Evolutionary conservation across 129 eudicot species (phyloP).

Genomic region (sunflower (Helianthus annuus)): DNA sequence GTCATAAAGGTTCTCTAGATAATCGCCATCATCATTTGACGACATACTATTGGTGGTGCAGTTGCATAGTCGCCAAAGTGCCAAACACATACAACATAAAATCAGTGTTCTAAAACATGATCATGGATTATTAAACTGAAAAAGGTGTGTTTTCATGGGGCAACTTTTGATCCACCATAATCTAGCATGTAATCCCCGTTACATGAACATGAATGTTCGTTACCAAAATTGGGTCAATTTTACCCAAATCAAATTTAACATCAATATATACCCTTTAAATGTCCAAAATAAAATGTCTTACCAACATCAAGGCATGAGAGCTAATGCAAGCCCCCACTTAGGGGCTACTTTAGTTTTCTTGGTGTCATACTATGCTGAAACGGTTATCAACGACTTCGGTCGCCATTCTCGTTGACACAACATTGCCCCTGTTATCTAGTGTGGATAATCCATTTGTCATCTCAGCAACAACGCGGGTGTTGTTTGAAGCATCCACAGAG

Average conservation of each 20-base stretch:
- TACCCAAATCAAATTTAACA: slow-evolving; percentile 32
- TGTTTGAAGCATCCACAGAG: slow-evolving; percentile 51
- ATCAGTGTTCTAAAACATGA: slow-evolving; percentile 6
- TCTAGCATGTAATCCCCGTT: slow-evolving; percentile 30
- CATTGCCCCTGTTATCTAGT: slow-evolving; percentile 67
- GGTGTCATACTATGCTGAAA: slow-evolving; percentile 79
- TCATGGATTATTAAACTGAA: slow-evolving; percentile 40
- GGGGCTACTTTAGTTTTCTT: slow-evolving; percentile 55
- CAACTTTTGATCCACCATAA: slow-evolving; percentile 30
- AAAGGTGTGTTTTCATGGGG: slow-evolving; percentile 26
- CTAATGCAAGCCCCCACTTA: slow-evolving; percentile 70
- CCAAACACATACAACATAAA: too few relatives aligned
- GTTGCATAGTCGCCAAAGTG: too few relatives aligned
- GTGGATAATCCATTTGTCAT: slow-evolving; percentile 68
- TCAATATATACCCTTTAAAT: slow-evolving; percentile 27
- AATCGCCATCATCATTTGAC: too few relatives aligned
- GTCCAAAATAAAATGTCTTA: slow-evolving; percentile 27
- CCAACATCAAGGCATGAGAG: slow-evolving; percentile 63
- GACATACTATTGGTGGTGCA: too few relatives aligned
- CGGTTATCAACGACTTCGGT: slow-evolving; percentile 75
- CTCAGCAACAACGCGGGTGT: slow-evolving; percentile 77
- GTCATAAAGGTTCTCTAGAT: too few relatives aligned
- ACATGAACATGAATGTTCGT: slow-evolving; percentile 26
- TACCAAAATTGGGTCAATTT: slow-evolving; percentile 44
- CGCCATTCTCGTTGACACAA: slow-evolving; percentile 87